phyloP scores from a whole-genome alignment of 2,329 filamentous ascomycete species.

The Fusarium miscanthi region DNA sequence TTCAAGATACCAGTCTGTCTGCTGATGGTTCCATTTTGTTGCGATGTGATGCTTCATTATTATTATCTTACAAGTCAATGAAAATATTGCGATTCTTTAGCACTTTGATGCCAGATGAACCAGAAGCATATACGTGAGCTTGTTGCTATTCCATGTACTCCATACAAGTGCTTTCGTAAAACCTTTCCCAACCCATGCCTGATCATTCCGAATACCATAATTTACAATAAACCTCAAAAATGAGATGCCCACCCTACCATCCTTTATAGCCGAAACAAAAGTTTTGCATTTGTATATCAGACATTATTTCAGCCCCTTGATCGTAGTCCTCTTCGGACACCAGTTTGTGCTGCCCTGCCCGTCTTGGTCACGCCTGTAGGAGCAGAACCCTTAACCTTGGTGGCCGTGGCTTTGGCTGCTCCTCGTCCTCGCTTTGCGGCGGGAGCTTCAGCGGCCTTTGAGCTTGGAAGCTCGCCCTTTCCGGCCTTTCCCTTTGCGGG shows the following conservation, averaged over 20 bases:
- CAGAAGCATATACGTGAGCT: not conserved
- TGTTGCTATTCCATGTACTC: not conserved
- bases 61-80: not conserved
- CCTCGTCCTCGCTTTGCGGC: conserved; percentile 28
- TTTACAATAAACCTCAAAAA: conserved; percentile 2
- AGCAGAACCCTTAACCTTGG: conserved; percentile 20
- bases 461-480: conserved; percentile 39
- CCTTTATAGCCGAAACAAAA: not conserved
- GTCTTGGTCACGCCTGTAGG: conserved; percentile 38
- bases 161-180: not conserved
- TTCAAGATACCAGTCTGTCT: conserved; percentile 3
- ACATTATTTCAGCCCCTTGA: conserved; percentile 23
- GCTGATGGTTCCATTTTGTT: not conserved
- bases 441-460: conserved; percentile 15
- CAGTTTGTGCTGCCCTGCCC: conserved; percentile 27
- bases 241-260: not conserved
- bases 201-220: not conserved
- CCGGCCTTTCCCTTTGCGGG: conserved; percentile 38
- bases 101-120: not conserved
- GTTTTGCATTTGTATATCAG: not conserved
- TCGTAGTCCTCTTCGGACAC: conserved; percentile 32
- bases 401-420: conserved; percentile 6
- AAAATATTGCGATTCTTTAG: not conserved
- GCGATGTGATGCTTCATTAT: not conserved
- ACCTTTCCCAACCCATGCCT: not conserved